Base-by-base conservation (phyloP, 805 yeast genomes). In the Schwanniomyces vanrijiae region DNA sequence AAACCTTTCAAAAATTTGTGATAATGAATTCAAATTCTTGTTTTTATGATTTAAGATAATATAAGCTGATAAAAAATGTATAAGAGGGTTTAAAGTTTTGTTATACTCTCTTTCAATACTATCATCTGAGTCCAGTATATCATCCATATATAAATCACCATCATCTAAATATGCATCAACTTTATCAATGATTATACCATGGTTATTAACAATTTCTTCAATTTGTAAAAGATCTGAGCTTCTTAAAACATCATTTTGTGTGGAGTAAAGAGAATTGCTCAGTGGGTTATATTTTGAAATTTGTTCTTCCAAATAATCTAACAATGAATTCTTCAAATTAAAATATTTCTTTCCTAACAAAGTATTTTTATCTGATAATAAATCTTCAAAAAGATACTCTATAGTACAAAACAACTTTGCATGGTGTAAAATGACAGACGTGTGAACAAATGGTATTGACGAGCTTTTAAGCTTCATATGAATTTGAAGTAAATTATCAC, bases 341-440 rank as follows among this genome's bases (percentile, higher is more conserved):
- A 14, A 4, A 40, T 64, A 62, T 29, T 52, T 55, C 8, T 38
- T 24, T 19, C 45, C 43, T 13, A 58, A 45, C 28, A 49, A 49
- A 2, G 48, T 40, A 22, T 55, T 53, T 1, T 46, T 19, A 6
- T 44, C 25, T 9, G 6, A 19, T 20, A 65, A 51, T 0, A 54
- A 42, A n/a, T 58, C 58, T 6, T 29, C 42, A 46, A 68, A 69
- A 5, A 51, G 48, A 1, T 42, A 31, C 13, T 64, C 66, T 4
- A 71, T 55, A 1, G 71, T 61, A 46, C 62, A 63, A 52, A 59
- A 70, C 18, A 71, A 55, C 42, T 69, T 68, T 16, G 75, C 68
- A 49, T 61, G 63, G 42, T 61, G 60, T 2, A 69, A 55, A 35
- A 60, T 61, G 20, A 48, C 45, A 2, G 70, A 59, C 2, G 73